phyloP scores from a whole-genome alignment of 2,329 filamentous ascomycete genomes.

The Akanthomyces muscarius region DNA sequence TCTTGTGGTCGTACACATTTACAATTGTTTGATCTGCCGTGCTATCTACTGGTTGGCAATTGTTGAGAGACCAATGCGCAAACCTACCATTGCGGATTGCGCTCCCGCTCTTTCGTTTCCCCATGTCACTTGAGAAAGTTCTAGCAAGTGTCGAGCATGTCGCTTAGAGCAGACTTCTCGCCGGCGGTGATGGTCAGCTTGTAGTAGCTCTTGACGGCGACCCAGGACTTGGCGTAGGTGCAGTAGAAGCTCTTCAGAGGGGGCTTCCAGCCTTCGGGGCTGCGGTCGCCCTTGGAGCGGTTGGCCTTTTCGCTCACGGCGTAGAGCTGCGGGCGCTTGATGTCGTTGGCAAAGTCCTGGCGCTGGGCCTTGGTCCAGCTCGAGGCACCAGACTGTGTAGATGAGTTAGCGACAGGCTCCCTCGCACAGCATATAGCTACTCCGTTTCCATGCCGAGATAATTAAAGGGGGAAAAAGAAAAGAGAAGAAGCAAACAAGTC shows the following conservation, averaged over 20 bases:
- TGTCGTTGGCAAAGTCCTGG: slow-evolving; percentile 70
- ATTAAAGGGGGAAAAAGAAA: too few species aligned
- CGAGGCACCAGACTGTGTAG: slow-evolving; percentile 60
- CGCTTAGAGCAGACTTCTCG: slow-evolving; percentile 65
- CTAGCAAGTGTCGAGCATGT: slow-evolving; percentile 61
- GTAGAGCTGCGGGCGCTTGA: slow-evolving; percentile 70
- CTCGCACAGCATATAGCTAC: background rate
- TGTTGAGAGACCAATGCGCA: background rate
- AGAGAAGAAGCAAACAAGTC: background rate
- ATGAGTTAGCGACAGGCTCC: background rate
- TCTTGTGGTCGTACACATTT: slow-evolving; percentile 7
- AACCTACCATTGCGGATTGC: background rate
- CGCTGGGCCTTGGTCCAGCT: slow-evolving; percentile 67
- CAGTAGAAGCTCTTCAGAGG: slow-evolving; percentile 66
- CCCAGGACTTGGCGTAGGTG: slow-evolving; percentile 73
- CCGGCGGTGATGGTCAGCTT: slow-evolving; percentile 62
- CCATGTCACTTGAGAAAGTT: too few species aligned
- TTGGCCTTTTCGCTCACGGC: slow-evolving; percentile 78
- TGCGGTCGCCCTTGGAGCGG: slow-evolving; percentile 65
- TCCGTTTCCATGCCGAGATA: background rate
- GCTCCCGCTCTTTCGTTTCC: background rate
- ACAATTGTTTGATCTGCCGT: slow-evolving; percentile 17
- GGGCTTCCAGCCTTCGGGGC: slow-evolving; percentile 75
- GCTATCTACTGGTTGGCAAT: background rate
- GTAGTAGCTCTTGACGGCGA: slow-evolving; percentile 74